Conservation (phyloP, 2,329 filamentous ascomycete species). For the Elsinoe arachidis region DNA sequence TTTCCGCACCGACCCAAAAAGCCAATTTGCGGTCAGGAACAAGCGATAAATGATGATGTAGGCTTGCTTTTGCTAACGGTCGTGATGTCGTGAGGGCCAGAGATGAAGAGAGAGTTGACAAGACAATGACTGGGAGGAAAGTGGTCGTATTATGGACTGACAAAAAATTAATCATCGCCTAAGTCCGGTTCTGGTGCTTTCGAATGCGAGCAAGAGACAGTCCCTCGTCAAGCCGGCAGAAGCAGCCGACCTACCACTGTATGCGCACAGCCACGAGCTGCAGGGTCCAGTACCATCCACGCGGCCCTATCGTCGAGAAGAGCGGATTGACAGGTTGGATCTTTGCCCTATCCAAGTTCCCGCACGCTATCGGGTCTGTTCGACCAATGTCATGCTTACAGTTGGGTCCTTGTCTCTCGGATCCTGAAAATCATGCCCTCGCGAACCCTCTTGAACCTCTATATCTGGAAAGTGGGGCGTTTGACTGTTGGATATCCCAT, state of each 20-base stretch:
- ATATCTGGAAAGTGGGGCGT: conserved; percentile 2
- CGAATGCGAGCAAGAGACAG: not conserved
- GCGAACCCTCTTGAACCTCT: not conserved
- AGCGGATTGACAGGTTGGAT: not conserved
- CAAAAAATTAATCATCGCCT: conserved; percentile 1
- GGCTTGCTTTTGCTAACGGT: conserved; percentile 3
- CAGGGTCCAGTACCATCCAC: conserved; percentile 1
- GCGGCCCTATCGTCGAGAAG: not conserved
- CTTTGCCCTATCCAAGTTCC: not conserved
- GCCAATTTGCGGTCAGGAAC: not conserved
- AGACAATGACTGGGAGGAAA: not conserved
- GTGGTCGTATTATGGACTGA: not conserved
- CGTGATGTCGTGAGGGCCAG: not conserved
- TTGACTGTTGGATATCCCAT: not conserved
- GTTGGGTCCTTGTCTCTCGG: not conserved
- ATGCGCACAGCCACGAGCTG: conserved; percentile 1
- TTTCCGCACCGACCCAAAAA: conserved; percentile 1
- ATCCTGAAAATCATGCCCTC: not conserved
- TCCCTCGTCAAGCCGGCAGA: not conserved
- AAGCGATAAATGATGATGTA: not conserved
- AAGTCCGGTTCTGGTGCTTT: conserved; percentile 3
- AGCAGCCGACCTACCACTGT: not conserved
- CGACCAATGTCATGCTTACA: not conserved
- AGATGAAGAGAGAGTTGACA: not conserved
- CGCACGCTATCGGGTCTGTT: not conserved